Percentiles rank a stretch among this genome's conserved stretches.
phyloP scores from a whole-genome alignment of 2,329 filamentous ascomycete genomes.

The Chaetomium strumarium region DNA sequence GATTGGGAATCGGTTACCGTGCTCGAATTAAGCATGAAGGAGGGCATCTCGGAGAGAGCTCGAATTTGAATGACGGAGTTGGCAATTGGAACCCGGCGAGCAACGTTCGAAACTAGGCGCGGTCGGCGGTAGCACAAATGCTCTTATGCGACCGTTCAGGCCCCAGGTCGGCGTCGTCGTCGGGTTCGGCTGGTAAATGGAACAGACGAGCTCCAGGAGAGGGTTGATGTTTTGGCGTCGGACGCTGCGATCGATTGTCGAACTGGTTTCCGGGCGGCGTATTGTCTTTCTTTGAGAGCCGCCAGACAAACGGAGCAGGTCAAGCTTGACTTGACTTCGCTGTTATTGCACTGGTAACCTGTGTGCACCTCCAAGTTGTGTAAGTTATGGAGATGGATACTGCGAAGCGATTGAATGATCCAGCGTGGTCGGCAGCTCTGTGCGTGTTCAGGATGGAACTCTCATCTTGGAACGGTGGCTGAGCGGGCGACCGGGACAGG shows the following conservation, averaged over 20 bases:
- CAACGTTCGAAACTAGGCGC: slow-evolving; percentile 14
- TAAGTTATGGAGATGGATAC: no score
- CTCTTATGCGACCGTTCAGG: slow-evolving; percentile 1
- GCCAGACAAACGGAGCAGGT: no score
- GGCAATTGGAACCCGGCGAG: slow-evolving; percentile 14
- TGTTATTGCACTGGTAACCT: no score
- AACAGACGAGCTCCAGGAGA: neutral
- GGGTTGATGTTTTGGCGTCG: slow-evolving; percentile 5
- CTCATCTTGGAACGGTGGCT: neutral
- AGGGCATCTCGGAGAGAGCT: slow-evolving; percentile 41
- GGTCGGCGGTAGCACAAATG: slow-evolving; percentile 17
- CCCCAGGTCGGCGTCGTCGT: neutral
- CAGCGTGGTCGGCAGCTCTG: no score
- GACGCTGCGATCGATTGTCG: neutral
- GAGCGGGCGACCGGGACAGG: no score
- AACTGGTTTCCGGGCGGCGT: no score
- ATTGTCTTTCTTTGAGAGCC: no score
- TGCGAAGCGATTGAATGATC: no score
- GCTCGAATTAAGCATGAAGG: slow-evolving; percentile 45
- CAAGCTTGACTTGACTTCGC: no score
- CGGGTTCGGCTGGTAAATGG: neutral
- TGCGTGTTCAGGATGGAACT: neutral
- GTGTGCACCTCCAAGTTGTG: no score
- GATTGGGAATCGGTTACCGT: slow-evolving; percentile 37
- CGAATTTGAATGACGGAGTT: slow-evolving; percentile 1